phyloP scores from a whole-genome alignment of 2,329 filamentous ascomycete genomes.

The Aspergillus sp. region DNA sequence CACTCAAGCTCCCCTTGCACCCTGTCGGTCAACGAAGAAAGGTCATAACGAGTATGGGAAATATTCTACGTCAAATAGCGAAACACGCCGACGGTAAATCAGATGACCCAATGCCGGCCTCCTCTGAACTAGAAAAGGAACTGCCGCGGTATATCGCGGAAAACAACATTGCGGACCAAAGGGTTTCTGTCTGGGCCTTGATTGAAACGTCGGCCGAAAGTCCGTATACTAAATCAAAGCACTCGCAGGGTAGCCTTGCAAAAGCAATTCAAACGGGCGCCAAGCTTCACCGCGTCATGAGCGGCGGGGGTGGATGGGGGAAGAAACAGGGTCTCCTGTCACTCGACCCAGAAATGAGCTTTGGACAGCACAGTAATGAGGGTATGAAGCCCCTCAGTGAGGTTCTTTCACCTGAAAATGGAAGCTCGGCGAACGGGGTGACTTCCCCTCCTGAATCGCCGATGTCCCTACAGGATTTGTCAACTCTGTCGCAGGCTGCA shows the following conservation, averaged over 20 bases:
- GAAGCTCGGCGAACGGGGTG: background rate
- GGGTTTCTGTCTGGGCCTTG: constrained; percentile 44
- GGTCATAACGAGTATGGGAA: constrained; percentile 44
- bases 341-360: constrained; percentile 40
- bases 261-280: constrained; percentile 33
- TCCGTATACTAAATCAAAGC: constrained; percentile 7
- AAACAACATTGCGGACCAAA: constrained; percentile 36
- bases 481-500: constrained; percentile 41
- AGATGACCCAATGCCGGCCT: constrained; percentile 38
- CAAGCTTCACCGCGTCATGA: constrained; percentile 44
- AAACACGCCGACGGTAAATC: constrained; percentile 30
- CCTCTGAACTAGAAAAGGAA: constrained; percentile 41
- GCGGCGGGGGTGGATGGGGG: constrained; percentile 47
- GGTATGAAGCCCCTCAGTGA: constrained; percentile 22
- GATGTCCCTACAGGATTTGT: constrained; percentile 31
- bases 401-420: constrained; percentile 21
- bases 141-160: constrained; percentile 42
- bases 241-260: constrained; percentile 24
- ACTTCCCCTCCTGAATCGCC: constrained; percentile 21
- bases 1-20: constrained; percentile 33
- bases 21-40: constrained; percentile 38
- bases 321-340: constrained; percentile 47
- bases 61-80: constrained; percentile 43
- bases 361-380: constrained; percentile 20
- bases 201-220: constrained; percentile 30